Conservation (phyloP, 805 yeast species). For the Monosporozyma servazzii region DNA sequence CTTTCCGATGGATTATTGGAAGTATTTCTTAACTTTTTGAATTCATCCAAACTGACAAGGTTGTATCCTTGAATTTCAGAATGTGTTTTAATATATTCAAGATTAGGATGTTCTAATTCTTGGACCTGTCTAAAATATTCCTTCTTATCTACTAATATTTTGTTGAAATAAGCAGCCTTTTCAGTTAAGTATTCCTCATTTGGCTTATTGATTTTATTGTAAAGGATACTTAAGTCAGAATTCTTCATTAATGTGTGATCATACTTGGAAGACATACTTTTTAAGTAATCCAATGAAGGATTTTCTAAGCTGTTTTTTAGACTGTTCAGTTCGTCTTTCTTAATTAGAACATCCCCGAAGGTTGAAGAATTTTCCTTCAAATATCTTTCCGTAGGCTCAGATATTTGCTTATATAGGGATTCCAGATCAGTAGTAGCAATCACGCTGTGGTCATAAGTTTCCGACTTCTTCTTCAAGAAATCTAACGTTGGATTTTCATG, state of each 20-base stretch:
- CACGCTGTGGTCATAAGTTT: conserved; percentile 4
- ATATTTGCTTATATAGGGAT: neutral
- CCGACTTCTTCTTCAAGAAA: conserved; percentile 4
- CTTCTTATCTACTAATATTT: neutral
- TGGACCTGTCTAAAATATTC: neutral
- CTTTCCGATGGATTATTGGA: neutral
- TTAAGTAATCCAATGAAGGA: neutral
- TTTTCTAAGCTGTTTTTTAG: neutral
- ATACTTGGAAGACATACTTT: neutral
- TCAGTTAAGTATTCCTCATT: conserved; percentile 7
- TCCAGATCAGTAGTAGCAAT: neutral
- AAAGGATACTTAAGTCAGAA: neutral
- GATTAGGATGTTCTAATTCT: neutral
- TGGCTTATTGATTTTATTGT: conserved; percentile 8
- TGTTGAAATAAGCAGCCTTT: conserved; percentile 5
- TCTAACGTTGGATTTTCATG: conserved; percentile 12
- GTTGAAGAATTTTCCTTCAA: neutral
- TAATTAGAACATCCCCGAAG: conserved; percentile 3
- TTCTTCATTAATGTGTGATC: neutral
- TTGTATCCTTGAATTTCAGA: neutral
- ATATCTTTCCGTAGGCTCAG: neutral
- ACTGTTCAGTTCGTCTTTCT: conserved; percentile 8
- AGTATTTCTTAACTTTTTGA: neutral
- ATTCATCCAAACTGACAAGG: neutral
- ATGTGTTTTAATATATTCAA: neutral